Evolutionary conservation across 139 green algal genomes (phyloP), one percentile per base, ranked within the genome.

Genomic region (Ettlia oleoabundans): DNA sequence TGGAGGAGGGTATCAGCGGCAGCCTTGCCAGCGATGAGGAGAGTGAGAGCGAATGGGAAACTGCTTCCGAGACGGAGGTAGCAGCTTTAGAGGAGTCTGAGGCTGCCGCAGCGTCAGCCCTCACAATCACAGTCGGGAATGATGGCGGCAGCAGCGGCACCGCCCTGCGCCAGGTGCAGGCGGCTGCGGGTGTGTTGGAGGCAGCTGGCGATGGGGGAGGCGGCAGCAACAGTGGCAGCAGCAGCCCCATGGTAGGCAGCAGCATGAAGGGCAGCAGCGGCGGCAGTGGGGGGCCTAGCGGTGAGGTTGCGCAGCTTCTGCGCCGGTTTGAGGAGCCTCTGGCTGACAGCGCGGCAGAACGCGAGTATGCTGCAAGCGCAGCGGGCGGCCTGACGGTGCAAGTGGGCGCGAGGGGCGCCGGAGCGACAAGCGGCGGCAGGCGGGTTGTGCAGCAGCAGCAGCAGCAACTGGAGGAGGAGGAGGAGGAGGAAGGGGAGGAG

Each of bases 21-120:
- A 52, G 66, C 66, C 5, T 33, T 26, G 66, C 15, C 37, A 51
- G 38, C 37, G 52, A 38, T 38, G 47, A 58, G 47, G 47, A 15
- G 15, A 52, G 35, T 37, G 37, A 58, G 40, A 76, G 41, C 41
- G 68, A 76, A 41, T 76, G 68, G 68, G 68, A 76, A 41, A 76
- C 68, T 2, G 68, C 68, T 3, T 76, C 68, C n/a, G 68, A 76
- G n/a, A 55, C 8, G 2, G 68, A 61, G 22, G 37, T 24, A n/a
- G 55, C 55, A n/a, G 55, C 55, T 9, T 9, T n/a, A 8, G 68
- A 28, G 28, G 22, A 28, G 26, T 1, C 40, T 33, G 9, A 38
- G 40, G 68, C 41, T 1, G 37, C 40, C 30, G 68, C 21, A 1
- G 66, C 5, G 22, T 1, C 68, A 4, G 41, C 68, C 0, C 68